Evolutionary conservation across 2,329 filamentous ascomycete genomes (phyloP), one percentile per base, ranked within the genome.

Genomic region (Penicillium sp.): DNA sequence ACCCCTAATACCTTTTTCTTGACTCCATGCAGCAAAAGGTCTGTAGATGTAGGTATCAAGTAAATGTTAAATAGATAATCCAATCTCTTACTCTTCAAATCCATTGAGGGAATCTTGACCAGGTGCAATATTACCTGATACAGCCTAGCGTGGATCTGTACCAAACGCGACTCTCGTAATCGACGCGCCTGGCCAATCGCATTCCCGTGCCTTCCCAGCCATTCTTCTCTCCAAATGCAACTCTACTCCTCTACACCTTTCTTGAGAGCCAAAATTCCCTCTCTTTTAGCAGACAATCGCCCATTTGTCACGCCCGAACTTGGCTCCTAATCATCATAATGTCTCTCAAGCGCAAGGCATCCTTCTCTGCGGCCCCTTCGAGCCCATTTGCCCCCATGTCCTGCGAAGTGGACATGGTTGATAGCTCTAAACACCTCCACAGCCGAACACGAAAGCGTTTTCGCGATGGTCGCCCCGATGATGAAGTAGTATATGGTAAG

Each of bases 261-360:
- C 19, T 3, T 22, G 35, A n/a, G 26, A 45, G 26, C 21, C 41
- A 46, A 22, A 22, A 56, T 11, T 22, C 48, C 19, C 24, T 48
- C 24, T 49, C 22, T 16, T 29, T n/a, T 19, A 41, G 1, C 10
- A 16, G 31, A 41, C n/a, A n/a, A 41, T 13, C n/a, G 26, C 13
- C 10, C n/a, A 33, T n/a, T 3, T 43, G 3, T 3, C 22, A 39
- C 11, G 5, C n/a, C 39, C 24, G 14, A 5, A 11, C 19, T 44
- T 19, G 2, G 29, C 26, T 10, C 19, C 44, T 33, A 22, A 13
- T 29, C 16, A 13, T 19, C 5, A 56, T 44, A n/a, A 86, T 86
- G 83, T 75, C 77, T 22, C 73, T 82, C 69, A 86, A 86, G 70
- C 83, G 84, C 68, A 86, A 86, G 69, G 81, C 83, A 45, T 83